These are phyloP conservation scores for Penicillium sumatraense DNA, from an alignment of 2,329 filamentous ascomycete genomes.

Conservation along the genomic window DNA sequence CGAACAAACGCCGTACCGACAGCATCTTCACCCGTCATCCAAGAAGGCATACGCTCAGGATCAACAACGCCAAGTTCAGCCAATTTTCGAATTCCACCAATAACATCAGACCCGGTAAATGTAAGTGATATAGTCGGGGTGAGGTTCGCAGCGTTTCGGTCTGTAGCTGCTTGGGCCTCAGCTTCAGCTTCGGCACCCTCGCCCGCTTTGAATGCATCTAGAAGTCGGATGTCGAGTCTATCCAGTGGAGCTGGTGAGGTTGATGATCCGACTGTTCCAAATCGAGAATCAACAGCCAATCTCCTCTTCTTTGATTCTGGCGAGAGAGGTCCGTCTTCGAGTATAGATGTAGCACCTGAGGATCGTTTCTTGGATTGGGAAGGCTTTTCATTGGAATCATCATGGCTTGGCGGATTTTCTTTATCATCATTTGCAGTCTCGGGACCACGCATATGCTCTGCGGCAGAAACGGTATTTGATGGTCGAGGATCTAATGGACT, in stretches of 20 bases:
- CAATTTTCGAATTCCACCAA: conserved; percentile 76
- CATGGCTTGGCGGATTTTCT: conserved; percentile 13
- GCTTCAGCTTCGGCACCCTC: not conserved
- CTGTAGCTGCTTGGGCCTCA: conserved; percentile 15
- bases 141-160: conserved; percentile 1
- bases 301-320: conserved; percentile 62
- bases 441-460: conserved; percentile 32
- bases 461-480: conserved; percentile 36
- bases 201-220: conserved; percentile 43
- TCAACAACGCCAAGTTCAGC: conserved; percentile 75
- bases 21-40: conserved; percentile 87
- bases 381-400: not conserved
- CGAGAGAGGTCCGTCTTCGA: conserved; percentile 12
- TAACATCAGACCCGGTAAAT: conserved; percentile 77
- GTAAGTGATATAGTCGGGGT: conserved; percentile 54
- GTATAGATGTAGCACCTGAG: not conserved
- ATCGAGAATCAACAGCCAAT: conserved; percentile 68
- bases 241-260: conserved; percentile 45
- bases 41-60: conserved; percentile 79
- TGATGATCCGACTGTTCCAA: conserved; percentile 62
- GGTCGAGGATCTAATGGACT: conserved; percentile 56
- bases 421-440: conserved; percentile 14
- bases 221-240: conserved; percentile 55
- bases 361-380: conserved; percentile 13
- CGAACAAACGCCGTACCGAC: conserved; percentile 74